A percentile compares a stretch with the other conserved stretches of the same genome.
Evolutionary conservation across 495 filamentous ascomycete species (phyloP).

Genomic region (Wilcoxina mikolae): DNA sequence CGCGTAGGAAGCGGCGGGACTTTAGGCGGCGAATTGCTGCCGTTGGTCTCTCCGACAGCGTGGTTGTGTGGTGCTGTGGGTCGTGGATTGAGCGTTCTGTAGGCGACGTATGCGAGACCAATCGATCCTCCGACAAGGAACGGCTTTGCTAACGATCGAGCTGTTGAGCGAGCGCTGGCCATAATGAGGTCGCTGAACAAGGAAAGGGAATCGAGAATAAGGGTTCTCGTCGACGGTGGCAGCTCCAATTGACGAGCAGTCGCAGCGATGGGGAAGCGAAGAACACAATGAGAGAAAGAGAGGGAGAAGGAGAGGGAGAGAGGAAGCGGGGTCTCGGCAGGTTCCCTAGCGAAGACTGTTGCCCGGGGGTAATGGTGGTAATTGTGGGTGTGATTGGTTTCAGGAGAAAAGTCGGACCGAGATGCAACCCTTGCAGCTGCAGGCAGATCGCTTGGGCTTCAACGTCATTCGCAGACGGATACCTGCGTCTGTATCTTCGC

Average conservation of each 20-base stretch:
- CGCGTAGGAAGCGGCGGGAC: slow-evolving; percentile 52
- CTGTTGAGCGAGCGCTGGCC: slow-evolving; percentile 23
- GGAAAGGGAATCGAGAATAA: not conserved
- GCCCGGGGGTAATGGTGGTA: not conserved
- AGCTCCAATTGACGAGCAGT: not conserved
- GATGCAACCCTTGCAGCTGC: slow-evolving; percentile 1
- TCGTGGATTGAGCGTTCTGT: slow-evolving; percentile 19
- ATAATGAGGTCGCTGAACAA: too few relatives aligned
- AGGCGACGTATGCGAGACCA: slow-evolving; percentile 19
- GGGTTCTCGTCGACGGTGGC: too few relatives aligned
- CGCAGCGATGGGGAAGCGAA: not conserved
- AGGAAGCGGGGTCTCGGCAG: not conserved
- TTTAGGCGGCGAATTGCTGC: slow-evolving; percentile 36
- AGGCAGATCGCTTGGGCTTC: too few relatives aligned
- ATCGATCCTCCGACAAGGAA: slow-evolving; percentile 18
- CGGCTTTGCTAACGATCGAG: slow-evolving; percentile 20
- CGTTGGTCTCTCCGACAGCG: slow-evolving; percentile 6
- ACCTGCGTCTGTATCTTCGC: too few relatives aligned
- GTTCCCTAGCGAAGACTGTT: not conserved
- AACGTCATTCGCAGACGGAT: too few relatives aligned
- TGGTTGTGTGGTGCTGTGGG: slow-evolving; percentile 14
- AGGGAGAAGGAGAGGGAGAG: not conserved
- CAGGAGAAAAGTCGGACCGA: slow-evolving; percentile 9
- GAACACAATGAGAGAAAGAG: not conserved
- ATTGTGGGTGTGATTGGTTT: not conserved